Percentiles rank a stretch among this genome's conserved stretches.
These are phyloP conservation scores for Mycena galericulata DNA, from an alignment of 768 basidiomycete genomes.

Conservation along the genomic window DNA sequence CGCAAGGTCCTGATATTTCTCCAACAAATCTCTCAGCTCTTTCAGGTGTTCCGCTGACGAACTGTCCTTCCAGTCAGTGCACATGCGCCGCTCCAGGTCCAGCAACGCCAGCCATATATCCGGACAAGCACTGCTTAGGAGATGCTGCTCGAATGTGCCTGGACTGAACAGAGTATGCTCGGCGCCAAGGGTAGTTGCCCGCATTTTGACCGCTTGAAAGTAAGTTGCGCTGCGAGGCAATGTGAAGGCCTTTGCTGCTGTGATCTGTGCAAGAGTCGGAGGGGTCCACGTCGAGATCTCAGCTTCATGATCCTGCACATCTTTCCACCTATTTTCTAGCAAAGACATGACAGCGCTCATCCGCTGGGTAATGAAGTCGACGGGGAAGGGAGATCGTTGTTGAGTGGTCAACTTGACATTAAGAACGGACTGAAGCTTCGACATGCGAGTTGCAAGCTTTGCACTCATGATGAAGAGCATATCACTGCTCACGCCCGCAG, in stretches of 20 bases:
- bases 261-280: constrained; percentile 42
- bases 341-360: constrained; percentile 35
- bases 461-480: constrained; percentile 49
- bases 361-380: constrained; percentile 35
- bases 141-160: neutral
- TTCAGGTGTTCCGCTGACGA: constrained; percentile 23
- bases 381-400: constrained; percentile 31
- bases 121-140: no score
- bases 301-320: constrained; percentile 41
- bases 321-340: constrained; percentile 50
- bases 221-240: constrained; percentile 45
- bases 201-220: constrained; percentile 32
- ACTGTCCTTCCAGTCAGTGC: neutral
- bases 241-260: constrained; percentile 46
- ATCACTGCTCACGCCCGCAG: constrained; percentile 44
- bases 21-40: constrained; percentile 42
- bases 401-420: no score
- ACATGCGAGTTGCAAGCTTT: constrained; percentile 52
- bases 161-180: neutral
- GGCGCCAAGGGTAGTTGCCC: constrained; percentile 1
- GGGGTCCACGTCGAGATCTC: constrained; percentile 40
- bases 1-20: constrained; percentile 39
- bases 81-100: constrained; percentile 7
- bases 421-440: constrained; percentile 50
- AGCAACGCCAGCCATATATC: constrained; percentile 9